phyloP scores from a whole-genome alignment of 768 basidiomycete species.

The Astraeus odoratus region DNA sequence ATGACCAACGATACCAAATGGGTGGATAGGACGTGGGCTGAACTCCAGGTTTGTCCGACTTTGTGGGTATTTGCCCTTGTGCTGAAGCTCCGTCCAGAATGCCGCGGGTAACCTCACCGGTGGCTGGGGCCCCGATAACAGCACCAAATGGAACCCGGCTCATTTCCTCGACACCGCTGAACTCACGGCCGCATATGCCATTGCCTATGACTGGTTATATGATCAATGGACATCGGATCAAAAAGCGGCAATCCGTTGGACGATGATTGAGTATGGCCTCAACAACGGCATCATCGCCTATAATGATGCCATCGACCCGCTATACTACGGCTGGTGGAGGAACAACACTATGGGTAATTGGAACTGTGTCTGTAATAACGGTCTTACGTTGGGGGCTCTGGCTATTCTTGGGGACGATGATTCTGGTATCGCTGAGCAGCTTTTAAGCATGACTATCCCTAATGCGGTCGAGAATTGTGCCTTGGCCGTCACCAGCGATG shows the following conservation, averaged over 20 bases:
- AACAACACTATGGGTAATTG: constrained; percentile 78
- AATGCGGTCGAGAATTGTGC: constrained; percentile 80
- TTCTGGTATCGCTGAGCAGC: constrained; percentile 57
- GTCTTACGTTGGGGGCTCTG: constrained; percentile 82
- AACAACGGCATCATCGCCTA: constrained; percentile 53
- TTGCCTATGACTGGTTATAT: constrained; percentile 96
- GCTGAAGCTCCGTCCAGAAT: constrained; percentile 34
- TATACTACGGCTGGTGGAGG: constrained; percentile 71
- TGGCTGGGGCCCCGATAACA: constrained; percentile 56
- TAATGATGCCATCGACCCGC: constrained; percentile 29
- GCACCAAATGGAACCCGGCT: constrained; percentile 72
- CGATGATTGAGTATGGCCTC: constrained; percentile 77
- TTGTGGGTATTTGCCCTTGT: neutral
- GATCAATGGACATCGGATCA: constrained; percentile 74
- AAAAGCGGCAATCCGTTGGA: constrained; percentile 56
- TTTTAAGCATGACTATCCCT: constrained; percentile 61
- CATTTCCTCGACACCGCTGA: constrained; percentile 97
- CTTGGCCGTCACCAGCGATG: constrained; percentile 54
- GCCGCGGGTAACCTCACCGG: constrained; percentile 64
- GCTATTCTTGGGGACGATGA: constrained; percentile 84
- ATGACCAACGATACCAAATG: constrained; percentile 91
- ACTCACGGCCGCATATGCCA: constrained; percentile 79
- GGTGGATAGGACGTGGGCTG: constrained; percentile 79
- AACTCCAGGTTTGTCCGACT: constrained; percentile 61
- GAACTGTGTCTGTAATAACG: constrained; percentile 96